A percentile compares a stretch with the other conserved stretches of the same genome.
Conservation (phyloP, 1,284 basidiomycete species). For the Cystobasidium slooffiae region DNA sequence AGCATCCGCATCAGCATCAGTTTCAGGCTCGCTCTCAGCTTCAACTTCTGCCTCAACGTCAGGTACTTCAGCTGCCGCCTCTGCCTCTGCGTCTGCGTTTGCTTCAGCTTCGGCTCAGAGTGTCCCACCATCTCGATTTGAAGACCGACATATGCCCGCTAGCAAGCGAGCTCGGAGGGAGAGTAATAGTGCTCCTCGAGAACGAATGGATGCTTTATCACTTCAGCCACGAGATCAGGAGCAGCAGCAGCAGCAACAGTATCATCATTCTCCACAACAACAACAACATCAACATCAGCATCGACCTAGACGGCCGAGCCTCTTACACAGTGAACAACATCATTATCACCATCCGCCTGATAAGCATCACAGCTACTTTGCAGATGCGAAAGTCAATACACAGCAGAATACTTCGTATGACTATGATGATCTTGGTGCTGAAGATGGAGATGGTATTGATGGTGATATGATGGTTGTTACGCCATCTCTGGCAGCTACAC, state of each 20-base stretch:
- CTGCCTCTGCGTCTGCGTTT: background rate
- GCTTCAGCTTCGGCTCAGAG: constrained; percentile 1
- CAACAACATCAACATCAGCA: too few relatives aligned
- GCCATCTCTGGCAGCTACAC: background rate
- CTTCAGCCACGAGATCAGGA: background rate
- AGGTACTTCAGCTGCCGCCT: background rate
- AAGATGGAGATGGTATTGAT: background rate
- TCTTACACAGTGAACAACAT: too few relatives aligned
- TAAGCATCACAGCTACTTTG: constrained; percentile 13
- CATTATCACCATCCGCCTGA: background rate
- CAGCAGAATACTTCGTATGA: background rate
- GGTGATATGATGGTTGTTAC: background rate
- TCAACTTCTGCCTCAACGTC: background rate
- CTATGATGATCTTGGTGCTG: too few relatives aligned
- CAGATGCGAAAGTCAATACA: constrained; percentile 5
- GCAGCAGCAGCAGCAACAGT: too few relatives aligned
- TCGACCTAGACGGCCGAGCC: too few relatives aligned
- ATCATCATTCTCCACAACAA: too few relatives aligned
- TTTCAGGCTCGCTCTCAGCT: too few relatives aligned
- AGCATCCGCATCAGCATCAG: too few relatives aligned
- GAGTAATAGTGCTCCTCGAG: background rate
- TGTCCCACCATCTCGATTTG: background rate
- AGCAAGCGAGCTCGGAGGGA: background rate
- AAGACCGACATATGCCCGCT: background rate
- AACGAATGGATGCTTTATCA: background rate